Evolutionary conservation across 179 eudicot species (phyloP).

Genomic region (Carnegiea gigantea): DNA sequence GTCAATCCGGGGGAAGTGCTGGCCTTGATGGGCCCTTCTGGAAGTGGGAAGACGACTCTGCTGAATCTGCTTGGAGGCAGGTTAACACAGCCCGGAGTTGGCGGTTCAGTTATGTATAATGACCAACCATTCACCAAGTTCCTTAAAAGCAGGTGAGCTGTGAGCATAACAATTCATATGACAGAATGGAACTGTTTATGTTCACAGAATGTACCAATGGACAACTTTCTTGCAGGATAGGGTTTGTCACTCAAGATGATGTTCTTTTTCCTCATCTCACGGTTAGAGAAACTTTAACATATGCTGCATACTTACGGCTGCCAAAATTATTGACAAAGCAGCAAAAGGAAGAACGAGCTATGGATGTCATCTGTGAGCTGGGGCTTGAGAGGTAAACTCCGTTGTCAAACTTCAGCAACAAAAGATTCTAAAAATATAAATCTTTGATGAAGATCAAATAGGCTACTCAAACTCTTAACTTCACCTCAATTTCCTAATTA

Average conservation of each 20-base stretch:
- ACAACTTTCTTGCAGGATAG: conserved; percentile 19
- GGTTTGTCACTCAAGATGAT: conserved; percentile 34
- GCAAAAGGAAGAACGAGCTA: conserved; percentile 31
- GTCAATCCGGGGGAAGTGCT: conserved; percentile 30
- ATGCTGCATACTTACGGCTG: conserved; percentile 30
- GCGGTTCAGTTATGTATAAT: conserved; percentile 29
- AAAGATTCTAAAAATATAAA: background rate
- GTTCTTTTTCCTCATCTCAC: conserved; percentile 26
- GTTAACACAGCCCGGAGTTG: conserved; percentile 1
- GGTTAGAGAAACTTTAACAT: conserved; percentile 27
- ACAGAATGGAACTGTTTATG: background rate
- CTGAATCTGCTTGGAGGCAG: conserved; percentile 31
- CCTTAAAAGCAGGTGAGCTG: conserved; percentile 18
- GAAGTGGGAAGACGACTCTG: conserved; percentile 33
- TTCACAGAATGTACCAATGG: background rate
- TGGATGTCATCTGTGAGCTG: conserved; percentile 23
- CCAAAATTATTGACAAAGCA: conserved; percentile 26
- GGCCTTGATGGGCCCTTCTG: conserved; percentile 35
- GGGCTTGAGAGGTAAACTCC: conserved; percentile 26
- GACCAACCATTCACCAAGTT: conserved; percentile 27
- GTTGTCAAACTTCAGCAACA: background rate
- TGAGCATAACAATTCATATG: background rate
- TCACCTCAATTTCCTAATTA: too few relatives aligned
- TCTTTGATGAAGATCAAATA: too few relatives aligned
- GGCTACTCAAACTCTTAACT: too few relatives aligned